Evolutionary conservation across 1,284 basidiomycete species (phyloP).

Genomic region (Papiliotrema nemorosa): DNA sequence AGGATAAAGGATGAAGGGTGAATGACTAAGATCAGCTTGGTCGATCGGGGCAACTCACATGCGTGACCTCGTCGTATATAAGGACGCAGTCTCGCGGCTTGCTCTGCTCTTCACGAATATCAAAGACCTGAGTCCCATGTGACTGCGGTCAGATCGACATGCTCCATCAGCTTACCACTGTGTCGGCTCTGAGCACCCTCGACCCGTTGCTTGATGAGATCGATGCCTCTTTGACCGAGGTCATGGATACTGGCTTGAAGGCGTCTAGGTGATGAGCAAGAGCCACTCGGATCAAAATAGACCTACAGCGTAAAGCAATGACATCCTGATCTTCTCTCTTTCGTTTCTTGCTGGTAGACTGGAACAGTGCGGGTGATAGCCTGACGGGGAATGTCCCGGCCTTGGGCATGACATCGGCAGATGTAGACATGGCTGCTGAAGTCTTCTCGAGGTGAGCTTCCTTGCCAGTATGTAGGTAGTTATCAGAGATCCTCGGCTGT

Average conservation of each 20-base stretch:
- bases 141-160: slow-evolving; percentile 11
- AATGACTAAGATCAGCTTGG: not conserved
- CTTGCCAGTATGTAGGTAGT: too few species aligned
- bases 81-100: slow-evolving; percentile 43
- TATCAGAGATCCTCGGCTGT: too few species aligned
- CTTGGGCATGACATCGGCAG: slow-evolving; percentile 6
- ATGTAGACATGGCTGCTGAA: too few species aligned
- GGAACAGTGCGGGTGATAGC: slow-evolving; percentile 11
- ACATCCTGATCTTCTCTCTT: slow-evolving; percentile 12
- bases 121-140: slow-evolving; percentile 36
- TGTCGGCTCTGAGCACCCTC: slow-evolving; percentile 15
- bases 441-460: too few species aligned
- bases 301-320: slow-evolving; percentile 28
- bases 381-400: slow-evolving; percentile 14
- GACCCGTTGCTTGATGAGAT: slow-evolving; percentile 16
- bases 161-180: slow-evolving; percentile 7
- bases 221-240: slow-evolving; percentile 1
- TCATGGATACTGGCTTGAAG: slow-evolving; percentile 44
- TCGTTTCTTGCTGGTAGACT: slow-evolving; percentile 10
- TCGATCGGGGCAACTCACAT: slow-evolving; percentile 18
- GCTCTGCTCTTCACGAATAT: slow-evolving; percentile 32
- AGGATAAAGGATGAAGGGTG: slow-evolving; percentile 22
- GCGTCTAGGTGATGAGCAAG: slow-evolving; percentile 19
- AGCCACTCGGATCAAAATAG: not conserved
- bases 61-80: slow-evolving; percentile 28